Evolutionary conservation across 768 basidiomycete species (phyloP).

Genomic region (Pulveroboletus sp.): DNA sequence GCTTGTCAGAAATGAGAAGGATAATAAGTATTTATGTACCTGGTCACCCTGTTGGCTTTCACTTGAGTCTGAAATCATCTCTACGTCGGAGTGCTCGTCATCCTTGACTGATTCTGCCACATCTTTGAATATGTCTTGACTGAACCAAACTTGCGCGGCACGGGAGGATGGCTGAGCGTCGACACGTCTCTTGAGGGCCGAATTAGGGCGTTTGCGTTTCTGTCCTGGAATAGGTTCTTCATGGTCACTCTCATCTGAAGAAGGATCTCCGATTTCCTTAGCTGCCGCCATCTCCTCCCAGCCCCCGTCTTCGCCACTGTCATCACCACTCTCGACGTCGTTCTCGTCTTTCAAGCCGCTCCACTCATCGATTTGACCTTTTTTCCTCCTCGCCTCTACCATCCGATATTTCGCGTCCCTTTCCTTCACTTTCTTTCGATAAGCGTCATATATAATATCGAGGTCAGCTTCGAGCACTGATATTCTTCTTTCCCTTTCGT

Average conservation of each 20-base stretch:
- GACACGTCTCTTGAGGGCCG: conserved; percentile 34
- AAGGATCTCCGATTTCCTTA: conserved; percentile 46
- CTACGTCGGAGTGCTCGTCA: conserved; percentile 20
- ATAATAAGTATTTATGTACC: conserved; percentile 9
- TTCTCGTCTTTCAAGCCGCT: conserved; percentile 56
- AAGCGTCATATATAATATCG: conserved; percentile 84
- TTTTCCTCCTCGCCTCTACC: conserved; percentile 68
- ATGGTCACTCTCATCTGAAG: conserved; percentile 50
- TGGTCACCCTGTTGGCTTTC: conserved; percentile 30
- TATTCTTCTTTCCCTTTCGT: conserved; percentile 62
- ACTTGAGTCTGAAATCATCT: conserved; percentile 27
- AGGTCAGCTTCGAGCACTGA: conserved; percentile 75
- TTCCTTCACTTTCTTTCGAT: conserved; percentile 74
- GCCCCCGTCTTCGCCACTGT: conserved; percentile 49
- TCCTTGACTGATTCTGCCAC: conserved; percentile 35
- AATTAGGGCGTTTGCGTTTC: conserved; percentile 41
- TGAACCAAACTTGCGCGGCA: conserved; percentile 89
- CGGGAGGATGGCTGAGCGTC: conserved; percentile 40
- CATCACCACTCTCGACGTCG: conserved; percentile 35
- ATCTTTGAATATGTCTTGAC: conserved; percentile 80
- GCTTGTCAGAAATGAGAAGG: conserved; percentile 10
- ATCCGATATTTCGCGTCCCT: conserved; percentile 85
- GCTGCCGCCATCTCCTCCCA: conserved; percentile 62
- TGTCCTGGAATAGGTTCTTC: conserved; percentile 28
- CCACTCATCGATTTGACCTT: conserved; percentile 79